Evolutionary conservation across 345 rosid genomes (phyloP).

Genomic region (Arabis alpina): DNA sequence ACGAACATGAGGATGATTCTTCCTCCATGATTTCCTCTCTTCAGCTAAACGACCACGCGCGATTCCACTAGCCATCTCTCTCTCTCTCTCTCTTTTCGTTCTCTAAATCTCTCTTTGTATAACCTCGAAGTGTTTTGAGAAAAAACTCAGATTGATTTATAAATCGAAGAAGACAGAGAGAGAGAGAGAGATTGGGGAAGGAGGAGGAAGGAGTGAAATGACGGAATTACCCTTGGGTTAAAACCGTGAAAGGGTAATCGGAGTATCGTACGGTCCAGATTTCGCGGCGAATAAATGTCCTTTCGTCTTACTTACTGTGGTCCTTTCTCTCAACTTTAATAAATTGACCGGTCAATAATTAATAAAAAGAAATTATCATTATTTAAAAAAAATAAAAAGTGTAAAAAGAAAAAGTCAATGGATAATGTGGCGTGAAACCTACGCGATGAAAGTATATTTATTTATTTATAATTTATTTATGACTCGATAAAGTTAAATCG

Average conservation of each 20-base stretch:
- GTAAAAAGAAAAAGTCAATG: constrained; percentile 36
- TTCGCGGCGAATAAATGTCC: constrained; percentile 43
- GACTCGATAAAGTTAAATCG: constrained; percentile 18
- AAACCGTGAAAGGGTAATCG: constrained; percentile 24
- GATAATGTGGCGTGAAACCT: constrained; percentile 46
- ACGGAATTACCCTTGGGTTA: constrained; percentile 23
- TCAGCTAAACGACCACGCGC: constrained; percentile 96
- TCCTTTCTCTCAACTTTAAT: constrained; percentile 14
- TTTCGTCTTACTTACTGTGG: constrained; percentile 34
- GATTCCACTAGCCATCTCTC: constrained; percentile 80
- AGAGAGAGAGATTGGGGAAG: constrained; percentile 9
- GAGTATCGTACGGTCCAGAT: constrained; percentile 43
- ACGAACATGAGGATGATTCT: constrained; percentile 95
- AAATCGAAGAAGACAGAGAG: constrained; percentile 32
- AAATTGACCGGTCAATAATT: constrained; percentile 34
- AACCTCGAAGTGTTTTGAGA: background rate
- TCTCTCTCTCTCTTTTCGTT: constrained; percentile 6
- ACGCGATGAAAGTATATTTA: constrained; percentile 33
- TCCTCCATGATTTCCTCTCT: constrained; percentile 96
- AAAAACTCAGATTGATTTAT: background rate
- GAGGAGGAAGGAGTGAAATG: background rate
- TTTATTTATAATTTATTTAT: background rate
- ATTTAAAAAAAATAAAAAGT: background rate
- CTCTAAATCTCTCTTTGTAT: background rate
- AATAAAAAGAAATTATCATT: background rate